Percentiles rank a stretch among this genome's conserved stretches.
phyloP scores from a whole-genome alignment of 1,284 basidiomycete species.

The Sporisorium sorghi region DNA sequence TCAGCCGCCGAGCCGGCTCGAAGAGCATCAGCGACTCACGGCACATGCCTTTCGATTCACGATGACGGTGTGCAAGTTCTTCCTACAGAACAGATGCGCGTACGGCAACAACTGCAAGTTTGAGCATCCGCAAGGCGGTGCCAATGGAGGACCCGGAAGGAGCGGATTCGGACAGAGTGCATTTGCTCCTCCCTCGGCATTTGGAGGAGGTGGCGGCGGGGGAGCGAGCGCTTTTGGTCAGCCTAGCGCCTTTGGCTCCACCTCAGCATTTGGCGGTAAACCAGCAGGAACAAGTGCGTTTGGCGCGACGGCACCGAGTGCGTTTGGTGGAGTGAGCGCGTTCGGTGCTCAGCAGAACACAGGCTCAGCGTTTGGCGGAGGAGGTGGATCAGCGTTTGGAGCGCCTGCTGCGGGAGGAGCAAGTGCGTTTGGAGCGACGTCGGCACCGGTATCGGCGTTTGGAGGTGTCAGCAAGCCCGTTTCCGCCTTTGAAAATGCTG shows the following conservation, averaged over 20 bases:
- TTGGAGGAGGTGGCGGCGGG: conserved; percentile 20
- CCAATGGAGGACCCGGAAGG: conserved; percentile 7
- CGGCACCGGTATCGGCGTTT: conserved; percentile 22
- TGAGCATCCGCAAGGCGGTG: conserved; percentile 46
- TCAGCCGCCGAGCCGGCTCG: not conserved
- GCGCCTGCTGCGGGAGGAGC: conserved; percentile 5
- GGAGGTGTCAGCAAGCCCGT: conserved; percentile 12
- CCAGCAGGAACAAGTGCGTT: conserved; percentile 14
- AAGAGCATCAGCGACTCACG: not conserved
- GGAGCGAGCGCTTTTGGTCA: conserved; percentile 33
- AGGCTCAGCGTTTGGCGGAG: conserved; percentile 18
- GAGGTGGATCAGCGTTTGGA: conserved; percentile 22
- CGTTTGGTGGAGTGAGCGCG: conserved; percentile 20
- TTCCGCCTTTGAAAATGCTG: conserved; percentile 25
- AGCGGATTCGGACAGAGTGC: conserved; percentile 45
- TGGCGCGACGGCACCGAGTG: conserved; percentile 23
- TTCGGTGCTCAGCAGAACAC: conserved; percentile 20
- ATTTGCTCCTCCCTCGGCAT: conserved; percentile 41
- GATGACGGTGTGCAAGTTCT: conserved; percentile 58
- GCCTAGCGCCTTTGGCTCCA: conserved; percentile 35
- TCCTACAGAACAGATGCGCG: conserved; percentile 50
- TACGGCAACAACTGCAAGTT: conserved; percentile 59
- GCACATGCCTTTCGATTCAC: not conserved
- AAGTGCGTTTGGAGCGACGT: conserved; percentile 27
- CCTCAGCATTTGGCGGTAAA: conserved; percentile 37